Evolutionary conservation across 1,139 yeast genomes (phyloP), one percentile per base, ranked within the genome.

Genomic region (Magnusiomyces fungicola): DNA sequence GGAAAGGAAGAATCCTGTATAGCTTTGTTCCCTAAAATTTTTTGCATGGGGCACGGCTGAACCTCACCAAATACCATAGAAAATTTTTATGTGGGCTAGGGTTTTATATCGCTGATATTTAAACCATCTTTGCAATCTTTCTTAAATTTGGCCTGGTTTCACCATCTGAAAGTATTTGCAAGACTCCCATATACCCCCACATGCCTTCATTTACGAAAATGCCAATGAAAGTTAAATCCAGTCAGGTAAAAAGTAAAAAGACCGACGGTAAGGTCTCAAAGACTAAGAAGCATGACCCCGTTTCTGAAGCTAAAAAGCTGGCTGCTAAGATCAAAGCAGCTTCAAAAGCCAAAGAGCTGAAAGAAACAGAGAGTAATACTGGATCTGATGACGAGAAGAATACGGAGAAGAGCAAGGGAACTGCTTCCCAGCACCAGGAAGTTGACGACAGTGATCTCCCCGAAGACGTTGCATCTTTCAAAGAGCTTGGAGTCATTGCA

Each of bases 401-500:
- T 9, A n/a, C n/a, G 39, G 19, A 16, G 7, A 36, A 36, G 39
- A 36, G 4, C 23, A 36, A 19, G 19, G 19, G 29, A 29, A 38
- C n/a, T 10, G 10, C 16, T 12, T 10, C 24, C 5, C 16, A 19
- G n/a, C 16, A 5, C 6, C n/a, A 36, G 40, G 40, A 36, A n/a
- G 24, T 16, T 36, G 21, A 16, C 21, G 40, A 36, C 9, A 16
- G 10, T 4, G 14, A 16, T 12, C 19, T 19, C 3, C 27, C 24
- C 36, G 44, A 41, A 19, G 46, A 43, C n/a, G 29, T 33, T 12
- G 18, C 14, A 55, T 62, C 66, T 37, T 74, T 69, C 65, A 70
- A 61, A 63, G 79, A 68, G 54, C 58, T 68, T 24, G 70, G 94
- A 39, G 81, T 89, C 39, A 94, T 90, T 1, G 96, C 87, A 58